These are phyloP conservation scores for Carex scoparia DNA, from an alignment of 176 grass and related monocot species.

Conservation along the genomic window DNA sequence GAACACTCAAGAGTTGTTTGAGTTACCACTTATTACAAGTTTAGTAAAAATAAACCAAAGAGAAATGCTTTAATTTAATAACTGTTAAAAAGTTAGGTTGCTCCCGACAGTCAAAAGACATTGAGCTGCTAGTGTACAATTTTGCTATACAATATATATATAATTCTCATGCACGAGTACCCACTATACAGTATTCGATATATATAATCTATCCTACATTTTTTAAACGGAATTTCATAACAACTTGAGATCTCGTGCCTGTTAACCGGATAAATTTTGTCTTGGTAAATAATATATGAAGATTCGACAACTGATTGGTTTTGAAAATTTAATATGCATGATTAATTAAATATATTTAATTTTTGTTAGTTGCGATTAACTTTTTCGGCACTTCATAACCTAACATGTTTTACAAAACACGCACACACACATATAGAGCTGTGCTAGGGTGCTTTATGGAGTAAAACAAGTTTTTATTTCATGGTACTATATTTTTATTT, in stretches of 20 bases:
- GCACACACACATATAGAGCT: too few relatives aligned
- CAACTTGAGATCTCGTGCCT: neutral
- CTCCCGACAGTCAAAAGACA: slow-evolving; percentile 6
- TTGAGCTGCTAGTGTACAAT: neutral
- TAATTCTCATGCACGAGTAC: neutral
- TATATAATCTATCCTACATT: neutral
- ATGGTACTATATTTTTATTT: too few relatives aligned
- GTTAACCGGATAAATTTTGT: neutral
- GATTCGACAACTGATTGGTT: neutral
- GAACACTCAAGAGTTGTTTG: too few relatives aligned
- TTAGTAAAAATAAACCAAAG: neutral
- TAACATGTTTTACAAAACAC: too few relatives aligned
- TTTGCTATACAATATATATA: neutral
- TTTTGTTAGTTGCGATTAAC: neutral
- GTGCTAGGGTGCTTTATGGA: too few relatives aligned
- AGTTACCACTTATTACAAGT: neutral
- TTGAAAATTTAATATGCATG: neutral
- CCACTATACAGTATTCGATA: neutral
- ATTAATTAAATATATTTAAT: neutral
- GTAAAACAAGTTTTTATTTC: too few relatives aligned
- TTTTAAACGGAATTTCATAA: neutral
- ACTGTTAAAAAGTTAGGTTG: neutral
- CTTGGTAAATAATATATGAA: neutral
- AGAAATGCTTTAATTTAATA: neutral
- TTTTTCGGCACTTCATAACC: neutral